A percentile compares a stretch with the other conserved stretches of the same genome.
Evolutionary conservation across 345 rosid species (phyloP).

Genomic region (Dipteronia sinensis): DNA sequence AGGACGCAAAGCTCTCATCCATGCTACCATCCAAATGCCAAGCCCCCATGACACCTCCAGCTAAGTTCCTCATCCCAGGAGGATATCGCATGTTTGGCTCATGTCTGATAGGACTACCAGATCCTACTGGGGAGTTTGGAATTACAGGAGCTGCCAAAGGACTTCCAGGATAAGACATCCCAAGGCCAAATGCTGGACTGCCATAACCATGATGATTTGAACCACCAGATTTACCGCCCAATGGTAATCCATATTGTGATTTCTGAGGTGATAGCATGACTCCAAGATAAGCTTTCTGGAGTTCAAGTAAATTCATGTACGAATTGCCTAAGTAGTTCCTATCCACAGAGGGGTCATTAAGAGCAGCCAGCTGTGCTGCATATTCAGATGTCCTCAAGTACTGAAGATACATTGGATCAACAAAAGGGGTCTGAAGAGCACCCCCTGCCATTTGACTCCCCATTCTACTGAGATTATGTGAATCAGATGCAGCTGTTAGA

Average conservation of each 20-base stretch:
- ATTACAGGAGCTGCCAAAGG: conserved; percentile 58
- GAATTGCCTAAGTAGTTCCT: conserved; percentile 54
- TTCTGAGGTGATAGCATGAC: conserved; percentile 55
- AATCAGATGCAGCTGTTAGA: conserved; percentile 43
- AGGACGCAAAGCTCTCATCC: conserved; percentile 57
- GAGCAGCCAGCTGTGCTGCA: conserved; percentile 51
- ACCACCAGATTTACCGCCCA: conserved; percentile 52
- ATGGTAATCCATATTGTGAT: conserved; percentile 51
- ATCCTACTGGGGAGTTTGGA: conserved; percentile 54
- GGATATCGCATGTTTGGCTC: conserved; percentile 56
- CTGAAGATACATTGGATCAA: conserved; percentile 69
- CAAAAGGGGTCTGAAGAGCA: conserved; percentile 52
- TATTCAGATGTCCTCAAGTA: conserved; percentile 57
- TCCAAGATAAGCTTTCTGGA: conserved; percentile 68
- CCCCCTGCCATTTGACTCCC: conserved; percentile 51
- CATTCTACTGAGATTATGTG: conserved; percentile 45
- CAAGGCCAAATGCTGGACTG: conserved; percentile 53
- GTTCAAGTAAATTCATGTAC: conserved; percentile 59
- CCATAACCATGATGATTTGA: conserved; percentile 62
- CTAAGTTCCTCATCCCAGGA: conserved; percentile 49
- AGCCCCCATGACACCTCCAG: conserved; percentile 55
- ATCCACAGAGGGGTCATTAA: conserved; percentile 50
- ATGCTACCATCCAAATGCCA: conserved; percentile 61
- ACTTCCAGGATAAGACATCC: conserved; percentile 70
- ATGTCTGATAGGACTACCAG: conserved; percentile 61